Conservation (phyloP, 129 eudicot species). For the Centaurea solstitialis region DNA sequence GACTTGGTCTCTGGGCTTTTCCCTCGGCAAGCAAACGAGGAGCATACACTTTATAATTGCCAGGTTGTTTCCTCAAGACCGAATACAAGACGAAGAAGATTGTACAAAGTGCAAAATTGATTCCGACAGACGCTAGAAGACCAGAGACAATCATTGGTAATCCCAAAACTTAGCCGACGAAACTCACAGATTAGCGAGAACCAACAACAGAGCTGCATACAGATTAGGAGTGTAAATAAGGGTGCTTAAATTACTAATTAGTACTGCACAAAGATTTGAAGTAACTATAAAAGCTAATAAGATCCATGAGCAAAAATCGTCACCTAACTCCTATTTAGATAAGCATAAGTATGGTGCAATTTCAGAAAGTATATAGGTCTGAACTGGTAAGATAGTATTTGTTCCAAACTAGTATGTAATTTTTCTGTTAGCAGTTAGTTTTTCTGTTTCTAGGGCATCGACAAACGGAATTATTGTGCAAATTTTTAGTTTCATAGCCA, state of each 20-base stretch:
- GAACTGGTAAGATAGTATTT: neutral
- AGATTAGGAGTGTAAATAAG: neutral
- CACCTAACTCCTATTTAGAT: neutral
- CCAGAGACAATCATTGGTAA: conserved; percentile 65
- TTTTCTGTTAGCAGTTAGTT: neutral
- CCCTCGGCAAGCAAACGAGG: conserved; percentile 50
- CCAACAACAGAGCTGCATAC: conserved; percentile 38
- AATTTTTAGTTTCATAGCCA: neutral
- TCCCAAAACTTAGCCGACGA: conserved; percentile 4
- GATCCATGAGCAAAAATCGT: neutral
- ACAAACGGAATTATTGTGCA: no score
- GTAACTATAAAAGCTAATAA: neutral
- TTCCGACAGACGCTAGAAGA: conserved; percentile 65
- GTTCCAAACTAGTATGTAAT: neutral
- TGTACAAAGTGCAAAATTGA: conserved; percentile 57
- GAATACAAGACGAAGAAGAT: conserved; percentile 61
- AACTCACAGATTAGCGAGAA: conserved; percentile 19
- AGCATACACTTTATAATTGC: conserved; percentile 45
- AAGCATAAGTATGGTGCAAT: no score
- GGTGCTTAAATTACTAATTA: conserved; percentile 3
- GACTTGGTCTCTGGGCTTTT: conserved; percentile 12
- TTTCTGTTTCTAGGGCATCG: neutral
- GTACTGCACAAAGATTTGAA: neutral
- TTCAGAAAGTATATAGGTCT: no score
- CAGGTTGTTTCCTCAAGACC: conserved; percentile 62